Evolutionary conservation across 495 filamentous ascomycete genomes (phyloP), one percentile per base, ranked within the genome.

Genomic region (Neurospora cerealis): DNA sequence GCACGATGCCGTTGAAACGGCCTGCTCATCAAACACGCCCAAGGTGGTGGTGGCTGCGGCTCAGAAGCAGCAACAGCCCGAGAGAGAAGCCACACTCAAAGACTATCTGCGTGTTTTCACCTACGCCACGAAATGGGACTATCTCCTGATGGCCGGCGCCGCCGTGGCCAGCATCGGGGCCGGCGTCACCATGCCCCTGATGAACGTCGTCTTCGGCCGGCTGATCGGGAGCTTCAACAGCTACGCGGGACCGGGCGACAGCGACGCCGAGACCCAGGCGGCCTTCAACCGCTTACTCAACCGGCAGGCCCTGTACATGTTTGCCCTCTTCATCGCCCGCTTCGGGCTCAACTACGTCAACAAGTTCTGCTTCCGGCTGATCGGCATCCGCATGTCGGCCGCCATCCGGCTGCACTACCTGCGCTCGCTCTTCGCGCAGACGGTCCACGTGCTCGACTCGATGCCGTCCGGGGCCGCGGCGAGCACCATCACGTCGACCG

Each of bases 401-500:
- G 85, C 81, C 32, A 82, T 90, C 69, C 82, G 88, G 41, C 83
- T 88, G 6, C 81, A 85, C 69, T 88, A 88, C 71, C 80, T 90
- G 42, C 77, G 81, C 32, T 83, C 82, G 21, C 83, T 90, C 34
- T 90, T 90, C 71, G 76, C 77, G 34, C 87, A 89, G 74, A 84
- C 87, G 36, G 81, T 90, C 42, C 83, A 87, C 72, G 85, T 87
- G 70, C 85, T 90, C 24, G 88, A 90, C 77, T 86, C 86, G 71
- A 83, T 90, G 85, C 85, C 87, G 73, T 78, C 83, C 72, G 81
- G 87, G 44, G 73, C 85, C 71, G 83, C 87, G 32, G 87, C 87
- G 0, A 86, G 86, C 69, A 88, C 88, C 21, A 90, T 92, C 48
- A 90, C 84, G 32, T 78, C 81, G 38, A 89, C 91, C 70, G 85